A percentile compares a stretch with the other conserved stretches of the same genome.
Evolutionary conservation across 1,139 yeast species (phyloP).

Genomic region (Spencermartinsiella ligniputridi): DNA sequence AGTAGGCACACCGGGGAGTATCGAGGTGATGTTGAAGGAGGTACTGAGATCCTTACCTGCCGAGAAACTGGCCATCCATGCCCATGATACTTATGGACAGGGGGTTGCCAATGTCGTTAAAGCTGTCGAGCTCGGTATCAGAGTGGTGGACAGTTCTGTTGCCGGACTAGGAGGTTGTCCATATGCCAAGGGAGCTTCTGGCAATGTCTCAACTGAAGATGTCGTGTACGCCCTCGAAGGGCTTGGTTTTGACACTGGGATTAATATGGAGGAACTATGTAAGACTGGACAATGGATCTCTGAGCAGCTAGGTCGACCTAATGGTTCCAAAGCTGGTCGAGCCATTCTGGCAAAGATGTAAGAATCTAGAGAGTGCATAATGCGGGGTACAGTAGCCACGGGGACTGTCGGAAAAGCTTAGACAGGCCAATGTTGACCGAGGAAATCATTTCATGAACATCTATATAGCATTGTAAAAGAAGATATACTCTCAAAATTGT

Average conservation of each 20-base stretch:
- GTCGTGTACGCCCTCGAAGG: slow-evolving; percentile 36
- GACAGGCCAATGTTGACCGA: too few relatives aligned
- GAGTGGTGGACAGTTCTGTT: slow-evolving; percentile 33
- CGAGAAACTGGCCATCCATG: slow-evolving; percentile 33
- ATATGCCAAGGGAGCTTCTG: slow-evolving; percentile 37
- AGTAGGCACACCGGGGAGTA: slow-evolving; percentile 33
- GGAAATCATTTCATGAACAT: too few relatives aligned
- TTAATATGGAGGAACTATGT: slow-evolving; percentile 28
- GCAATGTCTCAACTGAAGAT: slow-evolving; percentile 36
- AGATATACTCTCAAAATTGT: too few relatives aligned
- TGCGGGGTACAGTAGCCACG: neutral
- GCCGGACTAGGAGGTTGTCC: slow-evolving; percentile 40
- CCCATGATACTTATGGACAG: slow-evolving; percentile 37
- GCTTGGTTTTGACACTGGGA: slow-evolving; percentile 33
- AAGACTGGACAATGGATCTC: slow-evolving; percentile 34
- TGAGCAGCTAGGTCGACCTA: slow-evolving; percentile 23
- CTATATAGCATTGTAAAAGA: too few relatives aligned
- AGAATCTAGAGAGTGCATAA: too few relatives aligned
- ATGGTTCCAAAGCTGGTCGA: slow-evolving; percentile 32
- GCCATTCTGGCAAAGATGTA: slow-evolving; percentile 22
- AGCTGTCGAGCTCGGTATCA: slow-evolving; percentile 34
- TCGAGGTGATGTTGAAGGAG: slow-evolving; percentile 26
- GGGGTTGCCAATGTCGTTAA: slow-evolving; percentile 35
- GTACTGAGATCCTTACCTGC: slow-evolving; percentile 27
- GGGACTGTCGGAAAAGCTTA: too few relatives aligned